These are phyloP conservation scores for Fraxinus nigra DNA, from an alignment of 305 asterid genomes.

Conservation along the genomic window DNA sequence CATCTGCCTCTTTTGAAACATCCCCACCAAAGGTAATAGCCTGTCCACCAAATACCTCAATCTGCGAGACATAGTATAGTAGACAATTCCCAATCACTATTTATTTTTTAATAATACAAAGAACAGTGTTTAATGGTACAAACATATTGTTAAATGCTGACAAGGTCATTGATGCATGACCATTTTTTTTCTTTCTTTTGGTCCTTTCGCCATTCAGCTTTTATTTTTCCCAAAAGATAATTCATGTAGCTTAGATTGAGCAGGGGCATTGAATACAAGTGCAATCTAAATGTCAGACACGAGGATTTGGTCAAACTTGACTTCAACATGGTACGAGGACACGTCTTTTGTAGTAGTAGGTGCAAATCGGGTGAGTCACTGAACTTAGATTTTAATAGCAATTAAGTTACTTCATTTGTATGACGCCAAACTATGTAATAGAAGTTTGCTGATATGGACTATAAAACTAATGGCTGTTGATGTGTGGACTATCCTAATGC, in stretches of 20 bases:
- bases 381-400: not conserved
- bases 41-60: conserved; percentile 84
- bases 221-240: not conserved
- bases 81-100: not conserved
- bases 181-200: not conserved
- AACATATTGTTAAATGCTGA: not conserved
- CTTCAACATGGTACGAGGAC: not conserved
- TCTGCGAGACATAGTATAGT: conserved; percentile 43
- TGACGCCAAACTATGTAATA: not conserved
- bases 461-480: not conserved
- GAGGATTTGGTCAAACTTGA: not conserved
- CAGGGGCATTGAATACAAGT: not conserved
- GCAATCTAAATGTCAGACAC: not conserved
- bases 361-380: not conserved
- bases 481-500: not conserved
- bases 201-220: not conserved
- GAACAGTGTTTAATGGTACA: not conserved
- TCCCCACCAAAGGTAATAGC: conserved; percentile 91
- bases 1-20: conserved; percentile 91
- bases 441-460: not conserved
- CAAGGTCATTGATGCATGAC: not conserved
- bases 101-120: not conserved
- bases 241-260: not conserved
- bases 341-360: not conserved
- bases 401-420: not conserved